A percentile compares a stretch with the other conserved stretches of the same genome.
Evolutionary conservation across 2,329 filamentous ascomycete genomes (phyloP).

Genomic region (Botryotinia globosa): DNA sequence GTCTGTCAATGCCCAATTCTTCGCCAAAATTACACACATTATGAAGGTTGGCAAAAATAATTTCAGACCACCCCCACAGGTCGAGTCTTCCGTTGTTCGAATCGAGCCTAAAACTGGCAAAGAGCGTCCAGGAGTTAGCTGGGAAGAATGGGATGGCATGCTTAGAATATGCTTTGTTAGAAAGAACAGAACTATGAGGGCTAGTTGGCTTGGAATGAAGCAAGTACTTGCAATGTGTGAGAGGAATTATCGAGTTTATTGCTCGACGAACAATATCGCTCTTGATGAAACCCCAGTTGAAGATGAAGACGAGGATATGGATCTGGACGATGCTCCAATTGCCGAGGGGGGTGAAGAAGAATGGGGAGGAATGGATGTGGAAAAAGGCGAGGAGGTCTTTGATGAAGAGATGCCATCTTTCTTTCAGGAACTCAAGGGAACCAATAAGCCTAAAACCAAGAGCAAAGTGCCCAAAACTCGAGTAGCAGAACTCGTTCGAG

Average conservation of each 20-base stretch:
- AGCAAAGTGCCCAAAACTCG: conserved; percentile 74
- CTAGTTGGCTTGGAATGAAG: conserved; percentile 75
- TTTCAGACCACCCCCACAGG: conserved; percentile 90
- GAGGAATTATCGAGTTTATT: conserved; percentile 86
- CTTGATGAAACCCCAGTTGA: conserved; percentile 64
- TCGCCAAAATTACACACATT: conserved; percentile 68
- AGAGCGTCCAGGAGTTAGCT: conserved; percentile 79
- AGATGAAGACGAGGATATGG: conserved; percentile 46
- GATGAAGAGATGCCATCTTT: conserved; percentile 77
- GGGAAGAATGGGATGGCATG: conserved; percentile 93
- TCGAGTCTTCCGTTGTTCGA: conserved; percentile 87
- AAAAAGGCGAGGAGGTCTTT: conserved; percentile 41
- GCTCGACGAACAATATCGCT: conserved; percentile 77
- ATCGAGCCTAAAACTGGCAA: conserved; percentile 81
- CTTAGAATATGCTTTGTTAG: conserved; percentile 78
- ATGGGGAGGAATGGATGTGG: conserved; percentile 51
- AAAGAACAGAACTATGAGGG: conserved; percentile 86
- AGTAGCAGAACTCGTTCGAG: conserved; percentile 75
- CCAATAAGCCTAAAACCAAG: conserved; percentile 59
- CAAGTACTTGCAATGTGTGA: conserved; percentile 81
- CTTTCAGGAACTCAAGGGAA: conserved; percentile 63
- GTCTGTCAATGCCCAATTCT: conserved; percentile 92
- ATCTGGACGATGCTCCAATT: conserved; percentile 45
- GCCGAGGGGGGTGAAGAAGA: conserved; percentile 49
- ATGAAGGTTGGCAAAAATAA: conserved; percentile 97